Evolutionary conservation across 768 basidiomycete genomes (phyloP).

Genomic region (Tylopilus rubrobrunneus): DNA sequence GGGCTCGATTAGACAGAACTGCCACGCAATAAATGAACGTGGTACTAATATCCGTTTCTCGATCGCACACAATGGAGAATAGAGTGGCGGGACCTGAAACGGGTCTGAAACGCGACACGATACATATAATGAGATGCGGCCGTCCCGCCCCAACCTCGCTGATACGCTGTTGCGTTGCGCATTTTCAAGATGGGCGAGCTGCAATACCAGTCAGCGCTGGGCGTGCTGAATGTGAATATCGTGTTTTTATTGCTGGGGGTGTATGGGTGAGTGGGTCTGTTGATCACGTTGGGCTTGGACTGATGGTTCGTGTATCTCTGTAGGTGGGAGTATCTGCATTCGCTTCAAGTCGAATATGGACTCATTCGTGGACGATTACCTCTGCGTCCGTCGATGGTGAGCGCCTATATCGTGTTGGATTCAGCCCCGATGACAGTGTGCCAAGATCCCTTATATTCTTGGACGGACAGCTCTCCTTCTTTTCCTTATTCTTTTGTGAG

Average conservation of each 20-base stretch:
- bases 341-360: slow-evolving; percentile 14
- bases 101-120: neutral
- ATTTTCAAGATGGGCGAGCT: no score
- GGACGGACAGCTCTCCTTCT: slow-evolving; percentile 13
- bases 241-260: neutral
- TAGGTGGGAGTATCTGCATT: neutral
- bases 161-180: no score
- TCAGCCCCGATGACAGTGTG: neutral
- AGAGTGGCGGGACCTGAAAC: neutral
- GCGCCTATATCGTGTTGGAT: neutral
- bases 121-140: neutral
- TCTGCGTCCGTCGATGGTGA: slow-evolving; percentile 21
- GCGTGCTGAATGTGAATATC: neutral
- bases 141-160: no score
- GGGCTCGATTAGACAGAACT: neutral
- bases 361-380: slow-evolving; percentile 12
- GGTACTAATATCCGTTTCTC: neutral
- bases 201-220: neutral
- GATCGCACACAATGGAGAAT: neutral
- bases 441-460: slow-evolving; percentile 20
- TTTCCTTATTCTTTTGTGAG: slow-evolving; percentile 14
- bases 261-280: neutral
- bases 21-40: neutral
- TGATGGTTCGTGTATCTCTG: neutral
- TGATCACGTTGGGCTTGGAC: neutral